Base-by-base conservation (phyloP, 2,329 filamentous ascomycete species). In the Clarireedia monteithiana region DNA sequence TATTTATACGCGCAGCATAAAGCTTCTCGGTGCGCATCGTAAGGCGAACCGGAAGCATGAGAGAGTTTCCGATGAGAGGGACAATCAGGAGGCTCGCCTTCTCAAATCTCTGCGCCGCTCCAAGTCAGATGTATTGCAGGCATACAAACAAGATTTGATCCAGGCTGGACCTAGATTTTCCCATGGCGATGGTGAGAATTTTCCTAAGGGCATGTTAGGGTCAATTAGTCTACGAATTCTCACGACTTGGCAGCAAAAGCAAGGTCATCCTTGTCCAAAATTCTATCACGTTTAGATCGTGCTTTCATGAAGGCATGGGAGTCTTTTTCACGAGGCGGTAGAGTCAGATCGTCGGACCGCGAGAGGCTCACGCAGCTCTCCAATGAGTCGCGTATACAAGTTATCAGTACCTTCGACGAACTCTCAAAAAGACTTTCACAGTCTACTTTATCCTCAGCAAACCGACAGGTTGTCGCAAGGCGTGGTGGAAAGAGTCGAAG, bases 361-460 rank as follows among this genome's bases (percentile, higher is more conserved):
- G 69, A 72, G 26, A 75, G 74, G 2, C 70, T 81, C 27, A 66
- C 74, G 58, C 70, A 73, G 5, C 63, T 81, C 27, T 80, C 77
- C 3, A 74, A 73, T 56, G 66, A 72, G 3, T 79, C 77, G 0
- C 70, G 77, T 26, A 58, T 71, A n/a, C 75, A 79, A 50, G 75
- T 77, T 1, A 72, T 80, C 58, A 69, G 70, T 55, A 70, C 77
- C 6, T 79, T 81, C 53, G 72, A 77, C 50, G 70, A 72, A 15
- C 67, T 81, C 26, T 79, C 77, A 2, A 49, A 58, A 56, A 63
- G 67, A 38, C 48, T 71, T 64, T 63, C 66, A 67, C 30, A 63
- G 48, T 65, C 66, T 42, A 62, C 64, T 3, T 55, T 64, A 2
- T 55, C 54, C 2, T 40, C 45, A 7, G 14, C 9, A 45, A 36